A percentile compares a stretch with the other conserved stretches of the same genome.
Conservation (phyloP, 2,329 filamentous ascomycete genomes). For the Harringtonia lauricola region DNA sequence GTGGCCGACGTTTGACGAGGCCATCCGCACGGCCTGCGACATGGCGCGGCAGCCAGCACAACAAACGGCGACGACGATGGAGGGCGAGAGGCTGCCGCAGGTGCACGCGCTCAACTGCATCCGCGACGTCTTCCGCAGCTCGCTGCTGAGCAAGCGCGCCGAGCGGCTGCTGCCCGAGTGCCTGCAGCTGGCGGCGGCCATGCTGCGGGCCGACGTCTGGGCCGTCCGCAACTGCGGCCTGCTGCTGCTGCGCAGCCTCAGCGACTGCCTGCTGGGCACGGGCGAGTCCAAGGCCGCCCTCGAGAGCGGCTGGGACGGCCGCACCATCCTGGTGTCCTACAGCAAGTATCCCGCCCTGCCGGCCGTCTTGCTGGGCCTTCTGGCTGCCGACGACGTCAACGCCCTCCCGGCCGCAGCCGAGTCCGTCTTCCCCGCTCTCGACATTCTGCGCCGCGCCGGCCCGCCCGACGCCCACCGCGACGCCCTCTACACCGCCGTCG, state of each 20-base stretch:
- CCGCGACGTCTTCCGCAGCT: conserved; percentile 83
- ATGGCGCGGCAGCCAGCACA: conserved; percentile 45
- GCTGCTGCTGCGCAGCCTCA: conserved; percentile 76
- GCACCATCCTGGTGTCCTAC: conserved; percentile 55
- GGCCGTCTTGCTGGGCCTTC: conserved; percentile 49
- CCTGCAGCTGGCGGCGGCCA: conserved; percentile 68
- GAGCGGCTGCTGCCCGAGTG: conserved; percentile 64
- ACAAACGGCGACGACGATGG: conserved; percentile 44
- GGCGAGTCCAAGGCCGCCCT: conserved; percentile 56
- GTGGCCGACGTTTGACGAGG: conserved; percentile 49
- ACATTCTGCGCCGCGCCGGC: conserved; percentile 63
- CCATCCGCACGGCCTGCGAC: conserved; percentile 50
- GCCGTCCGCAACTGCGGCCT: conserved; percentile 89
- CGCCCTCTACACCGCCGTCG: conserved; percentile 46
- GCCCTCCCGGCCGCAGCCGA: conserved; percentile 38
- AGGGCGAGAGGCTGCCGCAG: conserved; percentile 65
- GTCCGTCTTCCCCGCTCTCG: conserved; percentile 72
- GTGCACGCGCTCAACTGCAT: conserved; percentile 93
- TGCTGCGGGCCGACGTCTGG: conserved; percentile 76
- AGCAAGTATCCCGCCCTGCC: conserved; percentile 57
- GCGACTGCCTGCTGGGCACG: conserved; percentile 68
- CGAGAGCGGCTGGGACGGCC: conserved; percentile 53
- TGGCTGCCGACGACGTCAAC: conserved; percentile 25
- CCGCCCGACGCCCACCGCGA: conserved; percentile 47
- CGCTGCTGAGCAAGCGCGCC: conserved; percentile 59